Conservation (phyloP, 768 basidiomycete genomes). For the Termitomyces heimii region DNA sequence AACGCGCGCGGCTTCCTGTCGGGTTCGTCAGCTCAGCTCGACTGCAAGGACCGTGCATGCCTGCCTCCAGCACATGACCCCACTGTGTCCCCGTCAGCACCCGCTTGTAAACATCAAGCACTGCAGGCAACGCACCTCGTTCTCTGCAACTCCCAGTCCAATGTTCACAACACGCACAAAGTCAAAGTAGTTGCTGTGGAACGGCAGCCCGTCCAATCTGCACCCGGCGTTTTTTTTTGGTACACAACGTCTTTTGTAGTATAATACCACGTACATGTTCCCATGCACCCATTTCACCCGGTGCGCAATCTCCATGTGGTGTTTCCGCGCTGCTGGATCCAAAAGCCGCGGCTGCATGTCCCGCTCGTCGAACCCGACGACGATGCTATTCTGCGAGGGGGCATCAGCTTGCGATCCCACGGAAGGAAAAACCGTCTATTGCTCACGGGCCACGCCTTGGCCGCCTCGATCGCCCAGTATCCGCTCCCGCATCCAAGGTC, state of each 20-base stretch:
- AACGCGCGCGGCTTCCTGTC: constrained; percentile 62
- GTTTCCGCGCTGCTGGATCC: constrained; percentile 19
- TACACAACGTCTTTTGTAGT: neutral
- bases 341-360: constrained; percentile 46
- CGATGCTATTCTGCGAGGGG: constrained; percentile 35
- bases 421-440: neutral
- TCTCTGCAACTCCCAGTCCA: constrained; percentile 66
- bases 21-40: constrained; percentile 4
- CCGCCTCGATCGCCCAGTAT: constrained; percentile 66
- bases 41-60: constrained; percentile 9
- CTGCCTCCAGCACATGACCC: constrained; percentile 57
- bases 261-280: constrained; percentile 62
- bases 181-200: constrained; percentile 51
- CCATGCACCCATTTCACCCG: constrained; percentile 65
- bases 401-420: too few relatives aligned
- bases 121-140: constrained; percentile 36
- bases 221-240: constrained; percentile 1
- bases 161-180: constrained; percentile 60
- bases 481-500: constrained; percentile 73
- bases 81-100: constrained; percentile 35
- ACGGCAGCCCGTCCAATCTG: constrained; percentile 64
- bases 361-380: constrained; percentile 57
- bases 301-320: constrained; percentile 33
- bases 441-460: constrained; percentile 58
- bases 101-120: too few relatives aligned